Conservation (phyloP, 169 alveolate species). For the Plasmodium berghei region DNA sequence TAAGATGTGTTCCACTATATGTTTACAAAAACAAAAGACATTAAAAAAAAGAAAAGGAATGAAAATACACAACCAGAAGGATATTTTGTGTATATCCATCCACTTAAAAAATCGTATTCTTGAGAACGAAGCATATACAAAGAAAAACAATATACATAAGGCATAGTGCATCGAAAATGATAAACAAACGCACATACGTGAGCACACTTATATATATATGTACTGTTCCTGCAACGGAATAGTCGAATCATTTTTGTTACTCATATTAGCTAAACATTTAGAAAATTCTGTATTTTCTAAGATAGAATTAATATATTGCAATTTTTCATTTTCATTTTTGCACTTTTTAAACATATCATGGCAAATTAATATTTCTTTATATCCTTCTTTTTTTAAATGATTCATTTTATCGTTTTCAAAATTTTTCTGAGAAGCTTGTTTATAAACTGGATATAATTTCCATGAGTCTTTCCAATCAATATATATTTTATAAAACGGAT, state of each 20-base stretch:
- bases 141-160: too few relatives aligned
- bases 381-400: conserved; percentile 62
- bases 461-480: conserved; percentile 45
- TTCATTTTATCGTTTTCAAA: conserved; percentile 34
- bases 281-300: conserved; percentile 34
- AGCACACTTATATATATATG: too few relatives aligned
- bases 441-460: conserved; percentile 70
- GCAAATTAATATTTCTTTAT: conserved; percentile 36
- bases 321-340: conserved; percentile 50
- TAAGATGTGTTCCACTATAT: too few relatives aligned
- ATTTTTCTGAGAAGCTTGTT: conserved; percentile 37
- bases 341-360: conserved; percentile 57
- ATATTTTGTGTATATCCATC: too few relatives aligned
- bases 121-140: too few relatives aligned
- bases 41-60: too few relatives aligned
- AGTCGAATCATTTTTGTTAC: neutral
- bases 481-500: conserved; percentile 68
- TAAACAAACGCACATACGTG: too few relatives aligned
- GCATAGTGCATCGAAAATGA: too few relatives aligned
- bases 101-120: too few relatives aligned
- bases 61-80: too few relatives aligned
- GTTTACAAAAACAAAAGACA: too few relatives aligned
- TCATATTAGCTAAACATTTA: conserved; percentile 6
- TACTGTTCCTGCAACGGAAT: conserved; percentile 7
- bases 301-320: conserved; percentile 36